Percentiles rank a stretch among this genome's conserved stretches.
phyloP scores from a whole-genome alignment of 805 yeast species.

The Candida corydali region DNA sequence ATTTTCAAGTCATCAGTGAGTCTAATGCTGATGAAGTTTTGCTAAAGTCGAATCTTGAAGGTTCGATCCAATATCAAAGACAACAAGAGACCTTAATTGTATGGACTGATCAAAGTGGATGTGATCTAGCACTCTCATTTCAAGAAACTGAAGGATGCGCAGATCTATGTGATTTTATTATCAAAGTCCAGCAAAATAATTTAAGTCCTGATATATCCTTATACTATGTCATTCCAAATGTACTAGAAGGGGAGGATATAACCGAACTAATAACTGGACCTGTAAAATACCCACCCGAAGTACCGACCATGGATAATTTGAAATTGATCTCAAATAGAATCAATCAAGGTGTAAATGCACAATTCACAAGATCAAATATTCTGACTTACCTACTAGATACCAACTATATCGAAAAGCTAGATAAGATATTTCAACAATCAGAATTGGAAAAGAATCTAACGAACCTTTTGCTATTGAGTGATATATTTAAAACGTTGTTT shows the following conservation, averaged over 20 bases:
- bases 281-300: conserved; percentile 53
- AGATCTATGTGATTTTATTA: conserved; percentile 73
- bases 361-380: conserved; percentile 58
- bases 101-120: conserved; percentile 78
- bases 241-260: conserved; percentile 42
- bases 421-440: conserved; percentile 48
- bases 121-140: conserved; percentile 83
- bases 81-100: conserved; percentile 93
- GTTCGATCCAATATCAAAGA: conserved; percentile 78
- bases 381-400: conserved; percentile 50
- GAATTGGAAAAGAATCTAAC: conserved; percentile 52
- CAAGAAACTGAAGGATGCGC: conserved; percentile 91
- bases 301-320: conserved; percentile 50
- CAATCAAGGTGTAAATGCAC: conserved; percentile 57
- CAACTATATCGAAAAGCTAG: conserved; percentile 50
- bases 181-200: conserved; percentile 55
- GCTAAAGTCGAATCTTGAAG: conserved; percentile 64
- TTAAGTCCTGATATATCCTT: conserved; percentile 64
- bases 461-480: conserved; percentile 64
- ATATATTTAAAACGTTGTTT: conserved; percentile 65
- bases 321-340: conserved; percentile 52
- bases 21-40: conserved; percentile 53
- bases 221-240: conserved; percentile 53
- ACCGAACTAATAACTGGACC: conserved; percentile 84
- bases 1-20: conserved; percentile 71